A percentile compares a stretch with the other conserved stretches of the same genome.
Evolutionary conservation across 139 green algal species (phyloP).

Genomic region (Chlorella sorokiniana): DNA sequence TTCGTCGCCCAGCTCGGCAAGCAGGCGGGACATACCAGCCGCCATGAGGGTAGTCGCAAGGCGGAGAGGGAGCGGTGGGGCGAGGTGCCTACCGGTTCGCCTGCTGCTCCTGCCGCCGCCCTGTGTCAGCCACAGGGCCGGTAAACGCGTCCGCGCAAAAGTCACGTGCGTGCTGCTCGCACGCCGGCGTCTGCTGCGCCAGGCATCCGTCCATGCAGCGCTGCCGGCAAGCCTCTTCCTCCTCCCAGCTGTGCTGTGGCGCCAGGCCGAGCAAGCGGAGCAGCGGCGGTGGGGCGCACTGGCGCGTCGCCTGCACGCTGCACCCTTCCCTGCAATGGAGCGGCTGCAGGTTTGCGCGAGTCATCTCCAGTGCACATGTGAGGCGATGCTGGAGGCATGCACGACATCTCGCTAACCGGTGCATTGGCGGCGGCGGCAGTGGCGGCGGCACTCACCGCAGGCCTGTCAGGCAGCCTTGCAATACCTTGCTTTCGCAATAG

Average conservation of each 20-base stretch:
- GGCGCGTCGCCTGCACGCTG: background rate
- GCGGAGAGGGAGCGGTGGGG: background rate
- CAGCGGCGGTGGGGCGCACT: background rate
- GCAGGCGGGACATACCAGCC: too few species aligned
- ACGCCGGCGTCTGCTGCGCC: background rate
- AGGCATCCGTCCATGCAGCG: background rate
- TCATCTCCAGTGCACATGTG: too few species aligned
- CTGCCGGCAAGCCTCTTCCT: background rate
- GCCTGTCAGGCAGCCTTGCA: too few species aligned
- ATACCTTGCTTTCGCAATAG: too few species aligned
- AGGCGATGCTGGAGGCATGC: too few species aligned
- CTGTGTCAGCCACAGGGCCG: too few species aligned
- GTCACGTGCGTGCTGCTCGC: background rate
- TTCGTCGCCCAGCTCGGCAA: too few species aligned
- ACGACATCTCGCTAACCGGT: too few species aligned
- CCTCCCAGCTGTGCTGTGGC: background rate
- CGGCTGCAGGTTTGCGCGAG: too few species aligned
- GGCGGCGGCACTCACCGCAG: too few species aligned
- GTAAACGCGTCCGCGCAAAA: background rate
- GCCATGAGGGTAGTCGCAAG: background rate
- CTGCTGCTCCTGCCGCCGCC: background rate
- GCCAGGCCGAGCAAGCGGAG: background rate
- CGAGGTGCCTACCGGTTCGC: background rate
- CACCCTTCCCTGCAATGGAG: background rate
- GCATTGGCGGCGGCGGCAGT: too few species aligned